phyloP scores from a whole-genome alignment of 2,329 filamentous ascomycete species.

The Stagonosporopsis chrysanthemi region DNA sequence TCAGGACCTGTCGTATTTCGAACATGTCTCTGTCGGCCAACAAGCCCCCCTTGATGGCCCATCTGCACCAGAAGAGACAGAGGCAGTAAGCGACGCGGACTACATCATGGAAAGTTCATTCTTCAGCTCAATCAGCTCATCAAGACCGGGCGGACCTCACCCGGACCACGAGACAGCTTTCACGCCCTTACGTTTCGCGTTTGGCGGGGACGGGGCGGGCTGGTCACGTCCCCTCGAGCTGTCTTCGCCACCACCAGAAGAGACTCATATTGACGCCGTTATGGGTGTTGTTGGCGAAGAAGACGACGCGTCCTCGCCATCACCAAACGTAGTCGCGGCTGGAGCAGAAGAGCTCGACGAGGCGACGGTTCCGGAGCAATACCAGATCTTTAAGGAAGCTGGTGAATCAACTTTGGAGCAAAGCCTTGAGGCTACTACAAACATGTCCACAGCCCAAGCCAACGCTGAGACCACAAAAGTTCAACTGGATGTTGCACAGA shows the following conservation, averaged over 20 bases:
- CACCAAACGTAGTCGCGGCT: background rate
- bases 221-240: constrained; percentile 28
- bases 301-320: background rate
- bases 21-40: constrained; percentile 23
- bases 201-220: constrained; percentile 43
- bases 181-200: constrained; percentile 47
- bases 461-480: background rate
- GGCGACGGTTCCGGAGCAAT: background rate
- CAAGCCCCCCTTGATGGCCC: background rate
- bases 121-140: constrained; percentile 44
- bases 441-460: background rate
- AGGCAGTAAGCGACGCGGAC: constrained; percentile 28
- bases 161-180: constrained; percentile 46
- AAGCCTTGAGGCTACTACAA: background rate
- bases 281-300: background rate
- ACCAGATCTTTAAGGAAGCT: background rate
- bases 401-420: background rate
- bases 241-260: constrained; percentile 29
- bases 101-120: constrained; percentile 45
- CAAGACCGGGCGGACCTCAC: constrained; percentile 31
- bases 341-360: background rate
- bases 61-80: constrained; percentile 10
- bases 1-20: constrained; percentile 42
- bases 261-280: background rate
- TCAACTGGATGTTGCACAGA: background rate